phyloP scores from a whole-genome alignment of 73 alveolate genomes.

The Tetrahymena borealis region DNA sequence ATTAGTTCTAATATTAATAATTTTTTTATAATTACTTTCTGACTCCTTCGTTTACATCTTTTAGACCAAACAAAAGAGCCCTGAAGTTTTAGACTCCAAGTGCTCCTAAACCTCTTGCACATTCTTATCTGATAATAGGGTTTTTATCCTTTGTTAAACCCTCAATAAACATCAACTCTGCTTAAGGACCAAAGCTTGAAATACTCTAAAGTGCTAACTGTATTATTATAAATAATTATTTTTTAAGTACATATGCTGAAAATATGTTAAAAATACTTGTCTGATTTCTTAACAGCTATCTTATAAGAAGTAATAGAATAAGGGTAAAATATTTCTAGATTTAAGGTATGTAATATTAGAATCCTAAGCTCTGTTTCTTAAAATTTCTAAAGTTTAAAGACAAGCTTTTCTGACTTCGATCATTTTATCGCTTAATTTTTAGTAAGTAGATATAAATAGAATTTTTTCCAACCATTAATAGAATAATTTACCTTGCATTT shows the following conservation, averaged over 20 bases:
- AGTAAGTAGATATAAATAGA: not conserved
- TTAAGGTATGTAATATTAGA: slow-evolving; percentile 77
- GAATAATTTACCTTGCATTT: slow-evolving; percentile 28
- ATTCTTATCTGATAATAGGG: slow-evolving; percentile 71
- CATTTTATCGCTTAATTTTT: slow-evolving; percentile 53
- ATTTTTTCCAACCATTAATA: not conserved
- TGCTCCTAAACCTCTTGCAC: slow-evolving; percentile 81
- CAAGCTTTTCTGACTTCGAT: slow-evolving; percentile 68
- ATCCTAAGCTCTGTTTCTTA: slow-evolving; percentile 66
- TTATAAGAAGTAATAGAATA: slow-evolving; percentile 64
- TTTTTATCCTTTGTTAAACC: slow-evolving; percentile 84
- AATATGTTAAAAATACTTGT: slow-evolving; percentile 45
- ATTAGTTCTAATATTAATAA: not conserved
- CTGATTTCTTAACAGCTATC: slow-evolving; percentile 74
- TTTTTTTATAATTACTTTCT: slow-evolving; percentile 64
- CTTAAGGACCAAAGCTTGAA: slow-evolving; percentile 80
- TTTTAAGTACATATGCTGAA: not conserved
- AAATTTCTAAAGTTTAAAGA: slow-evolving; percentile 64
- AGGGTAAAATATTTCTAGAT: slow-evolving; percentile 77
- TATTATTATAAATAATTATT: not conserved
- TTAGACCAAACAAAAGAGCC: slow-evolving; percentile 76
- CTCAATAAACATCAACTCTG: slow-evolving; percentile 83
- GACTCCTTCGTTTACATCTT: slow-evolving; percentile 71
- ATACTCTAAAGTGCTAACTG: slow-evolving; percentile 49
- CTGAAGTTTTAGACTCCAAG: slow-evolving; percentile 80